Evolutionary conservation across 306 rosid genomes (phyloP), one percentile per base, ranked within the genome.

Genomic region (Pueraria montana): DNA sequence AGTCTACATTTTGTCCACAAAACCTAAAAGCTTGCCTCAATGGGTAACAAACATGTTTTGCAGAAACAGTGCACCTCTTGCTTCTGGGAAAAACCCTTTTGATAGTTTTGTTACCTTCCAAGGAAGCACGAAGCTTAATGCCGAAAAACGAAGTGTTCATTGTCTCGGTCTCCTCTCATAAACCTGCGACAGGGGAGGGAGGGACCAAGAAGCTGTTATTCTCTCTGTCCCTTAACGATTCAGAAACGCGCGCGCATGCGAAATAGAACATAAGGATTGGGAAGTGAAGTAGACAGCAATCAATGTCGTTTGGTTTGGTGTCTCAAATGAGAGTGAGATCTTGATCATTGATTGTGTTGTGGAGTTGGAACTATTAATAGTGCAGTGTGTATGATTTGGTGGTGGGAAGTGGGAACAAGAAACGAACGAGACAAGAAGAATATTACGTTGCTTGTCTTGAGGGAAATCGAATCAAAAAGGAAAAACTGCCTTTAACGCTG

Each of bases 71-170:
- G 69, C 83, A 73, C 81, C 91, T 72, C 79, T 79, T 87, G 11
- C 88, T 78, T 84, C 76, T 87, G 3, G 77, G 79, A 62, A 52
- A 58, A 36, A 42, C 56, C 53, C 84, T 83, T 85, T 79, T 86
- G 80, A 77, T 76, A 17, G 24, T 56, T 80, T 81, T 65, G 76
- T 58, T 77, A 80, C 66, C 43, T 70, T 84, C 64, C 53, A 86
- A 77, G 77, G 93, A 88, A 80, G 76, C 76, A 72, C 72, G 84
- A 74, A 91, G 86, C 48, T 85, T 78, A 77, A 79, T 76, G 81
- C 92, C 97, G 20, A 92, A 83, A 81, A 93, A 90, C 9, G 91
- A 81, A 80, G 86, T 81, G 24, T 82, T 88, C 98, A 96, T 96
- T 87, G 42, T 81, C 66, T 88, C 76, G n/a, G n/a, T n/a, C 91